Percentiles rank a stretch among this genome's conserved stretches.
phyloP scores from a whole-genome alignment of 2,329 filamentous ascomycete species.

The Beauveria brongniartii region DNA sequence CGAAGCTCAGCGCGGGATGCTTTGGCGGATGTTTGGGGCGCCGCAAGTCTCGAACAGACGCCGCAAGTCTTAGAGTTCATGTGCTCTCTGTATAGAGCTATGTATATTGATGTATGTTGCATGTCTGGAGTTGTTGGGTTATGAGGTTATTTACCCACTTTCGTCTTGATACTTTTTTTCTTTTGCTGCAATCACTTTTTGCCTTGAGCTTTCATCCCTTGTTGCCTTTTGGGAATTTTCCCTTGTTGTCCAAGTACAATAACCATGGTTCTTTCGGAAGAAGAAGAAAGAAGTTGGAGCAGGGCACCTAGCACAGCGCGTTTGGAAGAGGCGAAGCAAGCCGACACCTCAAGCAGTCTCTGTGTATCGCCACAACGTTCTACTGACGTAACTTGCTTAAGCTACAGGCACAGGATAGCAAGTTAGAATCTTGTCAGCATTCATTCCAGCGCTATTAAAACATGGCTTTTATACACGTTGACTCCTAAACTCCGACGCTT shows the following conservation, averaged over 20 bases:
- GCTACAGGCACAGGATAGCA: too few relatives aligned
- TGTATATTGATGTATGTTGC: constrained; percentile 12
- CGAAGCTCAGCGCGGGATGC: not conserved
- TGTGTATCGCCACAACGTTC: too few relatives aligned
- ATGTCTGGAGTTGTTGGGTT: constrained; percentile 8
- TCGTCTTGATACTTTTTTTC: not conserved
- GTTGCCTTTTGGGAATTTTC: not conserved
- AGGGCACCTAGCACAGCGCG: too few relatives aligned
- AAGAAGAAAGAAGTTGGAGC: not conserved
- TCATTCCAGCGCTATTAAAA: too few relatives aligned
- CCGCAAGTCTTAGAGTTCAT: not conserved
- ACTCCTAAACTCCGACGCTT: too few relatives aligned
- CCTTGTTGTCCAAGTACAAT: not conserved
- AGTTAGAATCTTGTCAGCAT: too few relatives aligned
- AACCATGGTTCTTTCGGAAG: constrained; percentile 24
- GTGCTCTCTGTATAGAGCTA: not conserved
- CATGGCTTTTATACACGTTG: too few relatives aligned
- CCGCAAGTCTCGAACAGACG: not conserved
- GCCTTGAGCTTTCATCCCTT: too few relatives aligned
- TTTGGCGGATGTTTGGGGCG: not conserved
- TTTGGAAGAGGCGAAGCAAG: too few relatives aligned
- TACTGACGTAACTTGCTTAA: too few relatives aligned
- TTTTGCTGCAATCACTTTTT: too few relatives aligned
- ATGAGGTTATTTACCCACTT: not conserved
- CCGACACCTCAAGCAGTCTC: too few relatives aligned